These are phyloP conservation scores for Przewalskia tangutica DNA, from an alignment of 257 asterid genomes.

Conservation along the genomic window DNA sequence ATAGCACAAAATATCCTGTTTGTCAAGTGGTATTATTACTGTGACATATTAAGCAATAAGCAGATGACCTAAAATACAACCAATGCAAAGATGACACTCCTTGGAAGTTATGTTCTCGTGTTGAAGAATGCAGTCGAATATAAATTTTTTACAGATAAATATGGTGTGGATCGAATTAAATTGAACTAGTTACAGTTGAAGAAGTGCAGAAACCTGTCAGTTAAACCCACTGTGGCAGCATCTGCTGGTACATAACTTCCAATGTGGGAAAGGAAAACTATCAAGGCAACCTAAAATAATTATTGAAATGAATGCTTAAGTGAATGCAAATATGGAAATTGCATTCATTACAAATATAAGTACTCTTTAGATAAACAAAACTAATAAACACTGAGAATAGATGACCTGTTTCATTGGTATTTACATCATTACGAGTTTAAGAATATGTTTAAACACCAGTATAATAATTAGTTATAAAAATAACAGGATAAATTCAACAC, in stretches of 20 bases:
- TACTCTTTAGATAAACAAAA: neutral
- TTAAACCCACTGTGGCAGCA: slow-evolving; percentile 90
- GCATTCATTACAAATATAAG: neutral
- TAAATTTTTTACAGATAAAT: neutral
- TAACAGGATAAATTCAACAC: neutral
- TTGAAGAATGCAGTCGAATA: neutral
- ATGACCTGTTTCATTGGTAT: neutral
- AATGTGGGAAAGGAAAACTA: slow-evolving; percentile 90
- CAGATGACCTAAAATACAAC: neutral
- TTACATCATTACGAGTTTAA: neutral
- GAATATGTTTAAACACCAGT: neutral
- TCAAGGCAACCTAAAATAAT: slow-evolving; percentile 75
- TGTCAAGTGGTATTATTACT: slow-evolving; percentile 3
- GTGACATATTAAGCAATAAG: slow-evolving; percentile 5
- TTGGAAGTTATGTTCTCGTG: neutral
- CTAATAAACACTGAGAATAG: neutral
- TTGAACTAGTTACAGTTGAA: slow-evolving; percentile 8
- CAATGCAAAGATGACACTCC: neutral
- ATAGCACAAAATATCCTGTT: slow-evolving; percentile 89
- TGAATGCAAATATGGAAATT: neutral
- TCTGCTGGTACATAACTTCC: slow-evolving; percentile 99
- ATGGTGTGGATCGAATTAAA: neutral
- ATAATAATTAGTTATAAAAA: neutral
- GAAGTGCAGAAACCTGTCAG: slow-evolving; percentile 58
- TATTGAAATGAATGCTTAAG: neutral